Evolutionary conservation across 805 yeast species (phyloP).

Genomic region (Pichia pseudocactophila): DNA sequence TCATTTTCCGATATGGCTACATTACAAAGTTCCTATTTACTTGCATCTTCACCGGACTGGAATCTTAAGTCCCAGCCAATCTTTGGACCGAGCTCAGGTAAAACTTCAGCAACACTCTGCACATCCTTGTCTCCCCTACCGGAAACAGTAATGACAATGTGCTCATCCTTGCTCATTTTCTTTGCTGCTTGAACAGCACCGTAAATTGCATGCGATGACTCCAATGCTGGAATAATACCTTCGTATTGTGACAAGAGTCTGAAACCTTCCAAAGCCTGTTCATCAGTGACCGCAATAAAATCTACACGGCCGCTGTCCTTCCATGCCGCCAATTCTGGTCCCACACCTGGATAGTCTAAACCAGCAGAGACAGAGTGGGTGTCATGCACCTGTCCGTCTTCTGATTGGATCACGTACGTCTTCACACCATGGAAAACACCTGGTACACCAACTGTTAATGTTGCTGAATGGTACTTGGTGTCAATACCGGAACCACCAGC

Average conservation of each 20-base stretch:
- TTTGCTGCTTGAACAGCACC: conserved; percentile 88
- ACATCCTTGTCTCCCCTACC: conserved; percentile 99
- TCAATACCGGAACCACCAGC: conserved; percentile 98
- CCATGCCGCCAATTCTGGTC: conserved; percentile 96
- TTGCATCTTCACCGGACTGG: conserved; percentile 34
- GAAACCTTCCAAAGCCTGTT: conserved; percentile 91
- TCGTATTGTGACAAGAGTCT: conserved; percentile 81
- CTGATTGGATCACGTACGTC: conserved; percentile 84
- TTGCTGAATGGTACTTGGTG: conserved; percentile 86
- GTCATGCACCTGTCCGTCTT: conserved; percentile 94
- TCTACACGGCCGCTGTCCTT: conserved; percentile 87
- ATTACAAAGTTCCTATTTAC: conserved; percentile 15
- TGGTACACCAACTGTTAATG: conserved; percentile 87
- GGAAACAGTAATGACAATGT: conserved; percentile 80
- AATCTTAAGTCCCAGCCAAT: conserved; percentile 97
- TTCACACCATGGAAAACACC: conserved; percentile 98
- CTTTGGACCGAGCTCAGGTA: conserved; percentile 82
- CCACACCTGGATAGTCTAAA: conserved; percentile 98
- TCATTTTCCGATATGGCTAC: too few species aligned
- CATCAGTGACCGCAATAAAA: conserved; percentile 87
- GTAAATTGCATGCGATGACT: conserved; percentile 91
- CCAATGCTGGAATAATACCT: conserved; percentile 98
- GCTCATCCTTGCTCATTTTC: conserved; percentile 67
- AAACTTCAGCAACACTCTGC: conserved; percentile 89
- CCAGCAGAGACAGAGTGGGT: conserved; percentile 99